Evolutionary conservation across 768 basidiomycete species (phyloP).

Genomic region (Boletus edulis): DNA sequence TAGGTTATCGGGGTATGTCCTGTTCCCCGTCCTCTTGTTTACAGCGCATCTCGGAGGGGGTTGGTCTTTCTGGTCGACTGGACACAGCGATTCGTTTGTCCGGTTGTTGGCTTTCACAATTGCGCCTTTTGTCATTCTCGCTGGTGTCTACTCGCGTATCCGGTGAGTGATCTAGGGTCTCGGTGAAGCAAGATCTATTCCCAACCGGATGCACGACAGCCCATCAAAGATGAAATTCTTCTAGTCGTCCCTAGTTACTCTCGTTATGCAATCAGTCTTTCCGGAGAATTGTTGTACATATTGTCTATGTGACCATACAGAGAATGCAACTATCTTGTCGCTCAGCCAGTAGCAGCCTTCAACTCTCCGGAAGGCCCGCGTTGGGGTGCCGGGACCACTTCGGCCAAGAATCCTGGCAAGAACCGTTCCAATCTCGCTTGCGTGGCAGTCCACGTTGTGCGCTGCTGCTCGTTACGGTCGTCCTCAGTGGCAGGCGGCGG

Average conservation of each 20-base stretch:
- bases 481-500: slow-evolving; percentile 47
- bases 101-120: slow-evolving; percentile 52
- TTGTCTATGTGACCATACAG: slow-evolving; percentile 1
- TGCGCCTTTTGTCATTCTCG: slow-evolving; percentile 49
- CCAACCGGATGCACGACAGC: slow-evolving; percentile 32
- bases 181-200: not conserved
- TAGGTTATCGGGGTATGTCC: slow-evolving; percentile 71
- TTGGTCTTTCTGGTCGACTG: slow-evolving; percentile 59
- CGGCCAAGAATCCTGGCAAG: slow-evolving; percentile 83
- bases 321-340: slow-evolving; percentile 1
- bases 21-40: slow-evolving; percentile 58
- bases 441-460: slow-evolving; percentile 80
- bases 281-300: not conserved
- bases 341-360: slow-evolving; percentile 10
- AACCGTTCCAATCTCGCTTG: slow-evolving; percentile 87
- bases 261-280: not conserved
- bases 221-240: slow-evolving; percentile 65
- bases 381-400: slow-evolving; percentile 52
- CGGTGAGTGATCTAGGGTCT: slow-evolving; percentile 41
- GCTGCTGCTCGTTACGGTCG: slow-evolving; percentile 55
- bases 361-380: slow-evolving; percentile 11
- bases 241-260: slow-evolving; percentile 10
- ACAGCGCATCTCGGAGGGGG: slow-evolving; percentile 70
- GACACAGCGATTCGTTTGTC: slow-evolving; percentile 35
- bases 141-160: slow-evolving; percentile 44